A percentile compares a stretch with the other conserved stretches of the same genome.
Evolutionary conservation across 1,284 basidiomycete genomes (phyloP).

Genomic region (Cutaneotrichosporon sp.): DNA sequence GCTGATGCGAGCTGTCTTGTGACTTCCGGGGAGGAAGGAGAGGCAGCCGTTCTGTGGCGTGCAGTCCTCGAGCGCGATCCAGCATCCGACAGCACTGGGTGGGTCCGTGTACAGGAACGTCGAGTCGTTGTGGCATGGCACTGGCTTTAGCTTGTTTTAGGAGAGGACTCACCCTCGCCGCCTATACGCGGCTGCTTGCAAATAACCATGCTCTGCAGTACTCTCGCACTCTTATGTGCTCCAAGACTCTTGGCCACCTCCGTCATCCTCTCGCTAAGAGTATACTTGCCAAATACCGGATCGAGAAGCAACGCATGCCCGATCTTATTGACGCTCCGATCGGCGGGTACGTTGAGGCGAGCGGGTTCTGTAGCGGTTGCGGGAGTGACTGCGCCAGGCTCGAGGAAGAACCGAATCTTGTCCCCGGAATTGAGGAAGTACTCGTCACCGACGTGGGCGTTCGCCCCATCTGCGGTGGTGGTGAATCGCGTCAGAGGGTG

Average conservation of each 20-base stretch:
- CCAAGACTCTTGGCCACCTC: constrained; percentile 69
- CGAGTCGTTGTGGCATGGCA: constrained; percentile 58
- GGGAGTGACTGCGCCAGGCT: constrained; percentile 40
- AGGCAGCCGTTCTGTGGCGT: constrained; percentile 81
- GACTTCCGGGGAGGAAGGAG: constrained; percentile 89
- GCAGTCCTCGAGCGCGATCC: constrained; percentile 90
- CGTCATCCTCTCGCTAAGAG: constrained; percentile 69
- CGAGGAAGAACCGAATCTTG: constrained; percentile 59
- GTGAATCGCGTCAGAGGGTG: constrained; percentile 92
- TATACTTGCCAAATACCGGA: constrained; percentile 71
- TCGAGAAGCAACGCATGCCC: constrained; percentile 72
- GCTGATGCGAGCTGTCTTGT: constrained; percentile 67
- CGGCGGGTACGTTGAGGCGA: constrained; percentile 71
- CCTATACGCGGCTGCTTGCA: constrained; percentile 86
- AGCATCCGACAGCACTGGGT: constrained; percentile 86
- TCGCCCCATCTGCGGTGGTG: constrained; percentile 61
- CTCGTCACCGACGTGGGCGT: constrained; percentile 63
- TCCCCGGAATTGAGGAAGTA: constrained; percentile 90
- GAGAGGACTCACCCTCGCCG: constrained; percentile 65
- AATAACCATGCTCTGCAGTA: constrained; percentile 93
- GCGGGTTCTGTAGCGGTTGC: constrained; percentile 34
- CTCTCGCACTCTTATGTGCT: constrained; percentile 78
- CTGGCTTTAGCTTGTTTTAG: constrained; percentile 52
- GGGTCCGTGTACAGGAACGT: constrained; percentile 78
- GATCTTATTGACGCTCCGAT: constrained; percentile 59